Evolutionary conservation across 2,329 filamentous ascomycete species (phyloP).

Genomic region (Lasiodiplodia hormozganensis): DNA sequence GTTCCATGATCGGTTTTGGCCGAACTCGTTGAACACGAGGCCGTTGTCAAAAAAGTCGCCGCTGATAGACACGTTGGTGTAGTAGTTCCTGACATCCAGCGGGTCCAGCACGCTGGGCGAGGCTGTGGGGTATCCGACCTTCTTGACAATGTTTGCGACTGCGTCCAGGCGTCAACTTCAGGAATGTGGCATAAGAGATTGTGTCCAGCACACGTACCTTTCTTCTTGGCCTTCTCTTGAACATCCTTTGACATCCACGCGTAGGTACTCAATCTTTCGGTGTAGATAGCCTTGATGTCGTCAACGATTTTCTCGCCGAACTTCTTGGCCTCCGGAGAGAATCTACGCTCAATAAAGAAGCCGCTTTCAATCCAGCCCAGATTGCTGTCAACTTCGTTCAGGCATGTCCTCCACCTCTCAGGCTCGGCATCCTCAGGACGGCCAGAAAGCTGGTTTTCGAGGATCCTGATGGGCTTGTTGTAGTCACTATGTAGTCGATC

Average conservation of each 20-base stretch:
- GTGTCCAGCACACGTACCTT: conserved; percentile 41
- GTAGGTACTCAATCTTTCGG: conserved; percentile 64
- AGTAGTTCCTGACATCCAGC: conserved; percentile 62
- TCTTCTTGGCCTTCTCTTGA: conserved; percentile 65
- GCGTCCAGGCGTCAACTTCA: no score
- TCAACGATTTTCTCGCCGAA: conserved; percentile 74
- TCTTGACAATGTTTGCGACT: conserved; percentile 70
- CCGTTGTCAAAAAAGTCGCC: conserved; percentile 65
- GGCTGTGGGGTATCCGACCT: conserved; percentile 70
- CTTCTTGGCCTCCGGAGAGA: conserved; percentile 69
- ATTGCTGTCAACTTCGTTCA: conserved; percentile 62
- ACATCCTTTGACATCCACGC: conserved; percentile 71
- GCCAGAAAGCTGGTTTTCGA: conserved; percentile 1
- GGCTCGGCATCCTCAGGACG: background rate
- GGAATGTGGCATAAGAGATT: background rate
- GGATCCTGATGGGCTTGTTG: conserved; percentile 63
- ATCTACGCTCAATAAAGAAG: conserved; percentile 71
- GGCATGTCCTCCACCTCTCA: conserved; percentile 72
- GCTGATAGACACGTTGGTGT: conserved; percentile 58
- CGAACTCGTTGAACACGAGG: conserved; percentile 59
- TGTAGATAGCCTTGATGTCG: conserved; percentile 72
- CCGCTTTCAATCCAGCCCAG: conserved; percentile 74
- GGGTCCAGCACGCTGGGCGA: conserved; percentile 69
- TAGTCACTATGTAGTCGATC: conserved; percentile 64
- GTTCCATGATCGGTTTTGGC: conserved; percentile 60